phyloP scores from a whole-genome alignment of 768 basidiomycete genomes.

The Mycena galericulata region DNA sequence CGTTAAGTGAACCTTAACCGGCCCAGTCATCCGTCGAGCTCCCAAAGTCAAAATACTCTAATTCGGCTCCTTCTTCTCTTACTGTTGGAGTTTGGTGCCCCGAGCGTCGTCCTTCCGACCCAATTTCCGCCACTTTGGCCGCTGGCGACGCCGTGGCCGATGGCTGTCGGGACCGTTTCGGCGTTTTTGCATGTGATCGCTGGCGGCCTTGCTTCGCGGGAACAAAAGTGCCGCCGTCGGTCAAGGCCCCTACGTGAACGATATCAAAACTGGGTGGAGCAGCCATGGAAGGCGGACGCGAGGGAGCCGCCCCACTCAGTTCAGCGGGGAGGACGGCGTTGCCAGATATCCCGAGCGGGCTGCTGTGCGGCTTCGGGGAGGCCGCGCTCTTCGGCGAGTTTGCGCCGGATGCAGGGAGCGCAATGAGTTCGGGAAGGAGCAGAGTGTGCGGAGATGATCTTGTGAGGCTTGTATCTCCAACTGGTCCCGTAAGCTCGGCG shows the following conservation, averaged over 20 bases:
- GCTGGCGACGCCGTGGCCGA: constrained; percentile 2
- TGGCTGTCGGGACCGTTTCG: constrained; percentile 7
- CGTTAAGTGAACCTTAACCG: neutral
- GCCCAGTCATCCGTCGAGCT: neutral
- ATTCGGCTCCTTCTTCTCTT: neutral
- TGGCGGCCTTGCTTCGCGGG: neutral
- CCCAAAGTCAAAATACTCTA: neutral
- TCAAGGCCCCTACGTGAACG: constrained; percentile 1
- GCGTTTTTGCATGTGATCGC: constrained; percentile 5
- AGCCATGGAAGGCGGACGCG: constrained; percentile 5
- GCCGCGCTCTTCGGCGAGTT: constrained; percentile 22
- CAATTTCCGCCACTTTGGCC: neutral
- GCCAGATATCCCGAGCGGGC: constrained; percentile 14
- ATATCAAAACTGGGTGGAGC: constrained; percentile 14
- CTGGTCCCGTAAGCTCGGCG: neutral
- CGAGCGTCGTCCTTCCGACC: constrained; percentile 7
- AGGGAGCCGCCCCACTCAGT: neutral
- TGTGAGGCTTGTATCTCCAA: neutral
- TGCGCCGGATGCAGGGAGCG: constrained; percentile 25
- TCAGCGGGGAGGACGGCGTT: constrained; percentile 9
- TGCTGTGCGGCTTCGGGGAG: constrained; percentile 23
- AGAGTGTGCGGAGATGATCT: constrained; percentile 12
- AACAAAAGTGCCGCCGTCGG: neutral
- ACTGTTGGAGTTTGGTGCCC: neutral
- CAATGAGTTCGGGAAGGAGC: constrained; percentile 22